A percentile compares a stretch with the other conserved stretches of the same genome.
Evolutionary conservation across 768 basidiomycete genomes (phyloP).

Genomic region (Lepiota venenata): DNA sequence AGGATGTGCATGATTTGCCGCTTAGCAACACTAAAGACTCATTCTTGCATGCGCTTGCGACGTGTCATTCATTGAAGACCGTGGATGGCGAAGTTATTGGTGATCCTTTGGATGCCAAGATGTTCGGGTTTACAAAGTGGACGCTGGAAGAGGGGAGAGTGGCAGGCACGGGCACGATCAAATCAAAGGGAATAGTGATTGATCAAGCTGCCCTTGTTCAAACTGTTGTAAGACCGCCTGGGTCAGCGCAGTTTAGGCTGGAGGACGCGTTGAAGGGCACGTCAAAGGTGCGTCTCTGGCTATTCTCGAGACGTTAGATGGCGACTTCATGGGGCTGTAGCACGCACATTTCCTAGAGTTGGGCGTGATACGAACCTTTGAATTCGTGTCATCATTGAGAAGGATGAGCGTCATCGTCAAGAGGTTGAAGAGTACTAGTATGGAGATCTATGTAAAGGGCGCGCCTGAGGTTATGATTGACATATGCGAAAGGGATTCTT

Average conservation of each 20-base stretch:
- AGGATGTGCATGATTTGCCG: slow-evolving; percentile 85
- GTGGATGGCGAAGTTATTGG: slow-evolving; percentile 88
- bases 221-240: slow-evolving; percentile 93
- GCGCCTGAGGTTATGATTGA: slow-evolving; percentile 97
- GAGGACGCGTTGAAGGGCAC: slow-evolving; percentile 92
- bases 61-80: slow-evolving; percentile 93
- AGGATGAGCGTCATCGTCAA: slow-evolving; percentile 99
- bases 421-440: slow-evolving; percentile 85
- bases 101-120: slow-evolving; percentile 94
- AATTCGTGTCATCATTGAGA: slow-evolving; percentile 90
- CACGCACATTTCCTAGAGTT: slow-evolving; percentile 96
- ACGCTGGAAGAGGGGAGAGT: slow-evolving; percentile 87
- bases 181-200: slow-evolving; percentile 53
- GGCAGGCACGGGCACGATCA: slow-evolving; percentile 68
- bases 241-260: slow-evolving; percentile 83
- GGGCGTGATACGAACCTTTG: slow-evolving; percentile 94
- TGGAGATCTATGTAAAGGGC: slow-evolving; percentile 99
- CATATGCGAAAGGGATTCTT: slow-evolving; percentile 89
- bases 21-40: slow-evolving; percentile 68
- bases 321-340: slow-evolving; percentile 33
- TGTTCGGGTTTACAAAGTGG: slow-evolving; percentile 98
- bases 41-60: slow-evolving; percentile 89
- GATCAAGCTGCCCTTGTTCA: slow-evolving; percentile 91
- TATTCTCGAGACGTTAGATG: not conserved
- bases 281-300: slow-evolving; percentile 50